Evolutionary conservation across 2,329 filamentous ascomycete genomes (phyloP), one percentile per base, ranked within the genome.

Genomic region (Dendryphion nanum): DNA sequence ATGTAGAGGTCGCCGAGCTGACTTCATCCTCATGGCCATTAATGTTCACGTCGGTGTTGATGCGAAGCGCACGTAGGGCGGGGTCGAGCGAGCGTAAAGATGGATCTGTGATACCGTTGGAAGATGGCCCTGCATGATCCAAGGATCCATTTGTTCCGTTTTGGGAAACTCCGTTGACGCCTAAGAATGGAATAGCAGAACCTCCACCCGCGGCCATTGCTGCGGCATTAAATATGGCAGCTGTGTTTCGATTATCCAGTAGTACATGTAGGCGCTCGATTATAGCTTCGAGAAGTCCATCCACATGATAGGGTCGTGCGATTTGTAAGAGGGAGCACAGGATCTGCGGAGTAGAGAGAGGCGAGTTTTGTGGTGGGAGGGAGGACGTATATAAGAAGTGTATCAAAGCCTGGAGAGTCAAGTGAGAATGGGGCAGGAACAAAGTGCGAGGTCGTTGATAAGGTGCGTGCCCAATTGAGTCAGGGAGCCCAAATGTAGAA

Each of bases 201-300:
- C 93, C 93, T 18, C 93, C 90, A 8, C 93, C 93, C 1, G 93
- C 93, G 1, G 90, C 93, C 93, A 97, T 97, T 37, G 93, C 93
- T 0, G 91, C 93, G 0, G 93, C 93, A 50, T 98, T 98, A 74
- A 98, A 98, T 0, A 98, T 90, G 5, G 93, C 93, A 0, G 93
- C 93, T 0, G 93, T 91, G 51, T 97, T 98, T 32, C 91, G 80
- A 33, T 88, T 93, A 63, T 98, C 93, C 4, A 98, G 79, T 1
- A 94, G 79, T 19, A 86, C 78, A 57, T 98, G 93, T 0, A 98
- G 75, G 6, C 91, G 81, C 65, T 97, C 89, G 7, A 97, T 88
- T 2, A 94, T 88, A 1, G 89, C 89, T 69, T 98, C 93, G 1
- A 97, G 74, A 2, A 98, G 77, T 0, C 93, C 93, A 54, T 97